Conservation (phyloP, 768 basidiomycete genomes). For the Vararia minispora region DNA sequence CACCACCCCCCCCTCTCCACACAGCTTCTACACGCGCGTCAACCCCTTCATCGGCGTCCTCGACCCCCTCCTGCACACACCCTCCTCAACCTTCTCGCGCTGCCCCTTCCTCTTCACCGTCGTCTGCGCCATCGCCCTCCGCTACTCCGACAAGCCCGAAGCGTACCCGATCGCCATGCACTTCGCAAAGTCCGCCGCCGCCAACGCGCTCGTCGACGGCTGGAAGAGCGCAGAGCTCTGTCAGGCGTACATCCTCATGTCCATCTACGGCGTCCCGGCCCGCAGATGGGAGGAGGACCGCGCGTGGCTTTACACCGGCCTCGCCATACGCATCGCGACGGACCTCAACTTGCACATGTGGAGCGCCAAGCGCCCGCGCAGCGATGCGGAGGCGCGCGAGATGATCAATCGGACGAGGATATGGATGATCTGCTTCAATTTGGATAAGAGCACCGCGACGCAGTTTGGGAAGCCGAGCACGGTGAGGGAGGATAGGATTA, state of each 20-base stretch:
- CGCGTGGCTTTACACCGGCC: constrained; percentile 81
- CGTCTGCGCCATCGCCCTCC: constrained; percentile 82
- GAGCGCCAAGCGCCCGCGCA: constrained; percentile 55
- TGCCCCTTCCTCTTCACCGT: constrained; percentile 84
- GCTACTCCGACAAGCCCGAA: constrained; percentile 73
- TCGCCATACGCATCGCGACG: constrained; percentile 85
- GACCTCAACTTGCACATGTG: constrained; percentile 83
- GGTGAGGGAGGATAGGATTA: constrained; percentile 74
- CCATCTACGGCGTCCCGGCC: constrained; percentile 69
- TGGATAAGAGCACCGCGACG: constrained; percentile 80
- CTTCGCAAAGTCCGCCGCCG: constrained; percentile 75
- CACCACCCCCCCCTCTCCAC: neutral
- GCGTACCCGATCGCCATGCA: constrained; percentile 86
- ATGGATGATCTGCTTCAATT: constrained; percentile 86
- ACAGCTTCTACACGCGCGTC: constrained; percentile 58
- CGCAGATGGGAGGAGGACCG: constrained; percentile 84
- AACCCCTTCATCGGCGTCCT: constrained; percentile 68
- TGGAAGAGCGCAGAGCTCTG: constrained; percentile 69
- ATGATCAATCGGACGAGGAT: constrained; percentile 75
- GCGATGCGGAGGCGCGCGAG: constrained; percentile 72
- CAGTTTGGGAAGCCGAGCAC: constrained; percentile 87
- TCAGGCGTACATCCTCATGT: constrained; percentile 88
- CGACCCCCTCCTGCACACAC: constrained; percentile 77
- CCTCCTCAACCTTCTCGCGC: constrained; percentile 67
- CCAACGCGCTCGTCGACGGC: constrained; percentile 57